Evolutionary conservation across 2,329 filamentous ascomycete species (phyloP), one percentile per base, ranked within the genome.

Genomic region (Cordyceps pruinosa): DNA sequence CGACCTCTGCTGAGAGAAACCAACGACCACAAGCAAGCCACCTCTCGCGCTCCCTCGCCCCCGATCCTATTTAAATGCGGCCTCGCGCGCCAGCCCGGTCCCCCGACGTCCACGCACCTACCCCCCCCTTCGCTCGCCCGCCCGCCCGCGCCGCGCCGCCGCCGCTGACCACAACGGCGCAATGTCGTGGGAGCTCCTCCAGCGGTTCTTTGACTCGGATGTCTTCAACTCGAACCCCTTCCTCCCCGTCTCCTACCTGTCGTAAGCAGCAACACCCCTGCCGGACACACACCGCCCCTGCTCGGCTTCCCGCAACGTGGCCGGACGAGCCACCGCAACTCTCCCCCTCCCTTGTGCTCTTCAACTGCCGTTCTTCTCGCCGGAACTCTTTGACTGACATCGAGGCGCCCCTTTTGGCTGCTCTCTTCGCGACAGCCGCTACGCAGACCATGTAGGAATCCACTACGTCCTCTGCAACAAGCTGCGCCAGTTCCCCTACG

Each of bases 191-290:
- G 88, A 92, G 79, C 80, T 94, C 77, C 82, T 94, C 72, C 88
- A 90, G 80, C 85, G 89, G 75, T 92, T 93, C 83, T 85, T 94
- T 78, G 89, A 93, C 82, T 91, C 88, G 78, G 89, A 94, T 80
- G 88, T 94, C 79, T 94, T 94, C 81, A 93, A 92, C 78, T 87
- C 89, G 76, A 87, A 93, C 75, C 89, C 90, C 62, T 93, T 91
- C 73, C 85, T 94, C 73, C 88, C 89, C 61, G 89, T 94, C 70
- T 90, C 89, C 63, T 94, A 94, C 75, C 84, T 94, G 69, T 89
- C 89, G 89, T 93, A 79, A 82, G 86, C 78, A 62, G 17, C 3
- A 34, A 10, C 48, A 57, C 28, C 45, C 4, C 35, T 15, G 23
- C 28, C 41, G 7, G 30, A 21, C 6, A 21, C 39, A 42, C 39